Conservation (phyloP, 768 basidiomycete genomes). For the Boletellus ananas region DNA sequence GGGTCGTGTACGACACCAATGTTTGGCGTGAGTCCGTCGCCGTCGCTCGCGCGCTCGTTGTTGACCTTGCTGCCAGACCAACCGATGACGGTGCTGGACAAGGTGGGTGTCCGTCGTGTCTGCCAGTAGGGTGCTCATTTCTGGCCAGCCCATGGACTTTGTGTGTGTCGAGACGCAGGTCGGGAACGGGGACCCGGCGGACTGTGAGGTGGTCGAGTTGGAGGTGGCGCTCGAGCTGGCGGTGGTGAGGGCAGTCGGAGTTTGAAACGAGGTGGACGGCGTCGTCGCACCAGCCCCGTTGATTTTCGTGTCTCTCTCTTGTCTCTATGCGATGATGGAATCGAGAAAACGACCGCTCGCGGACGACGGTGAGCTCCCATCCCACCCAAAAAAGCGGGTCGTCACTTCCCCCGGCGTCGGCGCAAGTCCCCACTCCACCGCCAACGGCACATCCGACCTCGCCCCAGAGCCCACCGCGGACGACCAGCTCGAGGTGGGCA, state of each 20-base stretch:
- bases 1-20: slow-evolving; percentile 77
- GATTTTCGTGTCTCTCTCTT: slow-evolving; percentile 6
- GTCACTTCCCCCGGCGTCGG: slow-evolving; percentile 40
- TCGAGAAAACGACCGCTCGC: slow-evolving; percentile 57
- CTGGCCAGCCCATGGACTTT: slow-evolving; percentile 63
- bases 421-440: slow-evolving; percentile 42
- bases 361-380: slow-evolving; percentile 45
- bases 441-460: slow-evolving; percentile 39
- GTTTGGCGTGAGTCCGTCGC: slow-evolving; percentile 78
- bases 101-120: slow-evolving; percentile 39
- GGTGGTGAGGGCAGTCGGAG: slow-evolving; percentile 18
- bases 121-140: slow-evolving; percentile 14
- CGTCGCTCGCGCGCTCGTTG: slow-evolving; percentile 7
- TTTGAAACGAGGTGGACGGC: slow-evolving; percentile 20
- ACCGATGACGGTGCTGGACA: slow-evolving; percentile 80
- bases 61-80: slow-evolving; percentile 56
- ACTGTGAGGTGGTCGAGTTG: slow-evolving; percentile 82
- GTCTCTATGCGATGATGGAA: slow-evolving; percentile 39
- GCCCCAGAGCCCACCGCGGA: slow-evolving; percentile 44
- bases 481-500: slow-evolving; percentile 63
- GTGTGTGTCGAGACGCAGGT: slow-evolving; percentile 94
- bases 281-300: neutral
- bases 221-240: slow-evolving; percentile 31
- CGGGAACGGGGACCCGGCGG: slow-evolving; percentile 67
- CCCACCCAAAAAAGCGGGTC: slow-evolving; percentile 54